phyloP scores from a whole-genome alignment of 495 filamentous ascomycete species.

The Annulohypoxylon bovei region DNA sequence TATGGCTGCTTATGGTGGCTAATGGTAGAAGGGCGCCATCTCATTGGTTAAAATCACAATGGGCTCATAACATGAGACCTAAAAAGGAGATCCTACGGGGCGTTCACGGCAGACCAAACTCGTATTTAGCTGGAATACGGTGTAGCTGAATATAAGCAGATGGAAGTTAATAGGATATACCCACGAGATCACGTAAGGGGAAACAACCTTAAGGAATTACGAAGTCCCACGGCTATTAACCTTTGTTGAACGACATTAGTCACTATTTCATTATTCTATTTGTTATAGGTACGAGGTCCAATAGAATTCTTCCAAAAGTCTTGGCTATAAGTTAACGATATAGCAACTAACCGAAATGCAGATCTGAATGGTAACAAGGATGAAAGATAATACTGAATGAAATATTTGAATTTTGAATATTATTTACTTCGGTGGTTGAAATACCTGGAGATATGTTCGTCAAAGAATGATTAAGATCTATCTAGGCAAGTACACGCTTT shows the following conservation, averaged over 20 bases:
- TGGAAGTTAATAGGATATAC: background rate
- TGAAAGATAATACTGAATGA: background rate
- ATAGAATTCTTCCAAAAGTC: background rate
- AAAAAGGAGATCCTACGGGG: slow-evolving; percentile 5
- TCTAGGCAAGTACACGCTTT: too few relatives aligned
- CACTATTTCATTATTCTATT: background rate
- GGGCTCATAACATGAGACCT: background rate
- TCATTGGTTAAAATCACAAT: slow-evolving; percentile 26
- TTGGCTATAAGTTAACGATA: background rate
- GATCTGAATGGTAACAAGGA: background rate
- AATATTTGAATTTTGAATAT: background rate
- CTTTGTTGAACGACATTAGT: background rate
- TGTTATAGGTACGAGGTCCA: background rate
- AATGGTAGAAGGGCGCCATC: background rate
- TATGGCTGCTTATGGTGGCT: background rate
- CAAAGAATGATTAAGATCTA: too few relatives aligned
- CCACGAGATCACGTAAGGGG: background rate
- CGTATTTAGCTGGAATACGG: slow-evolving; percentile 12
- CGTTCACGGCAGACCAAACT: background rate
- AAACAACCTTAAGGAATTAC: background rate
- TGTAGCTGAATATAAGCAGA: background rate
- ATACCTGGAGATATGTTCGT: too few relatives aligned
- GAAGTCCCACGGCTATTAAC: background rate
- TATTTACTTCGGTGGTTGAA: too few relatives aligned
- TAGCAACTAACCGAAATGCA: too few relatives aligned